These are phyloP conservation scores for Aspergillus sp. DNA, from an alignment of 2,329 filamentous ascomycete species.

Conservation along the genomic window DNA sequence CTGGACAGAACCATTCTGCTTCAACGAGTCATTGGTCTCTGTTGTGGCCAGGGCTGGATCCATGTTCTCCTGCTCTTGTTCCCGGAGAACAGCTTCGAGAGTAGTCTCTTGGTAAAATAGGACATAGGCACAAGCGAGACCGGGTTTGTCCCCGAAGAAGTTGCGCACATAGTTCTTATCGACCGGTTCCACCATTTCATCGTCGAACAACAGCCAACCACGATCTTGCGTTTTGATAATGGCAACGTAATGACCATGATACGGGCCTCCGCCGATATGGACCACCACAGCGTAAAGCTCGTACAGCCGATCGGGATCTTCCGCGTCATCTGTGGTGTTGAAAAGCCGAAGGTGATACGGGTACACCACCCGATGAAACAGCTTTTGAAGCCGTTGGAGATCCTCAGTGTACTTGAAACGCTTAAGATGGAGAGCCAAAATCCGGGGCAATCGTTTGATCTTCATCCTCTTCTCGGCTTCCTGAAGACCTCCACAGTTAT, in stretches of 20 bases:
- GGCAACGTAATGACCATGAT: constrained; percentile 95
- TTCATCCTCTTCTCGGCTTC: constrained; percentile 99
- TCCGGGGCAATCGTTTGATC: constrained; percentile 88
- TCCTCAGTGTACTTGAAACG: constrained; percentile 99
- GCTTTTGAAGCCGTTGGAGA: constrained; percentile 85
- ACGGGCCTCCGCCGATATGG: constrained; percentile 93
- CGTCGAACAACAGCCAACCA: constrained; percentile 94
- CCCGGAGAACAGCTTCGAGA: constrained; percentile 64
- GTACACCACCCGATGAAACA: constrained; percentile 95
- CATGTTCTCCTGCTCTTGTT: constrained; percentile 77
- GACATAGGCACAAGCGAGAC: constrained; percentile 91
- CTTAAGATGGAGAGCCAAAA: constrained; percentile 89
- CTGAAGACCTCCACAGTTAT: constrained; percentile 92
- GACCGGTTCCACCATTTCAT: constrained; percentile 97
- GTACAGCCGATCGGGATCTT: constrained; percentile 89
- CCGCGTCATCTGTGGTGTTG: constrained; percentile 93
- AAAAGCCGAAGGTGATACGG: constrained; percentile 95
- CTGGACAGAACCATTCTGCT: constrained; percentile 30
- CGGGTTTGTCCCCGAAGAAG: constrained; percentile 92
- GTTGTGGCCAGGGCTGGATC: constrained; percentile 41
- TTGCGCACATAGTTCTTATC: constrained; percentile 95
- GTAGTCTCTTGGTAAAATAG: constrained; percentile 95
- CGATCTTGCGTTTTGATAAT: constrained; percentile 97
- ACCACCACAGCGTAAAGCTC: constrained; percentile 97
- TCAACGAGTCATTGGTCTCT: constrained; percentile 40